Evolutionary conservation across 768 basidiomycete species (phyloP).

Genomic region (Wakefieldia striispora): DNA sequence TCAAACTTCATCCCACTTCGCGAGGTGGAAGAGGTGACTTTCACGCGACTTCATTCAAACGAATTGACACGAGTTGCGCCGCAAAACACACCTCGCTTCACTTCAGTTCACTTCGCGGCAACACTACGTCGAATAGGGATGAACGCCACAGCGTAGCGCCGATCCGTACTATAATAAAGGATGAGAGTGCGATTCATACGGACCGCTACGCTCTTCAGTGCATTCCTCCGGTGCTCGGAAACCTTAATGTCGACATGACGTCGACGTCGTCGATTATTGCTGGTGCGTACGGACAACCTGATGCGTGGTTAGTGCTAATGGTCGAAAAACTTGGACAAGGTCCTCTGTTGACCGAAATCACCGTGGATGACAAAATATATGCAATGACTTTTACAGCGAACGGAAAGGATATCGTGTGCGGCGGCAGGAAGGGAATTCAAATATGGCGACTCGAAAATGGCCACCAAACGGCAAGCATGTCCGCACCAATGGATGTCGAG

Average conservation of each 20-base stretch:
- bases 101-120: conserved; percentile 1
- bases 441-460: conserved; percentile 5
- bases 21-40: neutral
- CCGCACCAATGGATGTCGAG: neutral
- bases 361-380: neutral
- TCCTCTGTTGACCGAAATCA: neutral
- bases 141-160: no score
- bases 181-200: no score
- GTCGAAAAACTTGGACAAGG: no score
- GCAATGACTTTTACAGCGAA: neutral
- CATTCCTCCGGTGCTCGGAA: no score
- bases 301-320: no score
- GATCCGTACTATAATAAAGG: no score
- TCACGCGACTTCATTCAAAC: neutral
- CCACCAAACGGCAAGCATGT: neutral
- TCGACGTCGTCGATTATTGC: no score
- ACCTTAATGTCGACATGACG: no score
- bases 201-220: no score
- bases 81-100: neutral
- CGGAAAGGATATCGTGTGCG: neutral
- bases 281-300: no score
- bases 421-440: neutral
- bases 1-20: neutral
- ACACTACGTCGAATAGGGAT: neutral
- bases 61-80: neutral